phyloP scores from a whole-genome alignment of 805 yeast genomes.

The Metschnikowia proteae region DNA sequence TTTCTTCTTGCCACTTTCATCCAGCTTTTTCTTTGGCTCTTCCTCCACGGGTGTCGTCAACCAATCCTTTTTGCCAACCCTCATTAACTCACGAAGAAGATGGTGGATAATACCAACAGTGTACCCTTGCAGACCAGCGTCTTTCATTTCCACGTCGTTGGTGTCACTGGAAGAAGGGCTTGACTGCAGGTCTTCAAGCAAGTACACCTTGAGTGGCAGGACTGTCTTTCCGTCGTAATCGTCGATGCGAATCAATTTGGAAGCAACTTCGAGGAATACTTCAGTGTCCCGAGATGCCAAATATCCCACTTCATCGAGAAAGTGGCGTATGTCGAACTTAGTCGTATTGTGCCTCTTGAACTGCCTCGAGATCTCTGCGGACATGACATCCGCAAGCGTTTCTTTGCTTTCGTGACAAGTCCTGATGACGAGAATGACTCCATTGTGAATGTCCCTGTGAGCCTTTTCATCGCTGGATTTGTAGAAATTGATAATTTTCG shows the following conservation, averaged over 20 bases:
- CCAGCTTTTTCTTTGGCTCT: conserved; percentile 1
- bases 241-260: conserved; percentile 40
- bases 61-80: conserved; percentile 38
- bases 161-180: background rate
- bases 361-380: conserved; percentile 46
- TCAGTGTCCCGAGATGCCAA: conserved; percentile 48
- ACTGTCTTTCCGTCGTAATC: conserved; percentile 38
- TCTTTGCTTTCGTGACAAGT: conserved; percentile 64
- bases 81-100: conserved; percentile 63
- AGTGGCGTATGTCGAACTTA: conserved; percentile 30
- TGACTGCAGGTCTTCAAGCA: conserved; percentile 7
- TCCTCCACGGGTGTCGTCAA: conserved; percentile 21
- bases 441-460: conserved; percentile 11
- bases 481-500: conserved; percentile 32
- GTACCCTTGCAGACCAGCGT: conserved; percentile 15
- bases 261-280: conserved; percentile 43
- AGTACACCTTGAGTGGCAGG: conserved; percentile 21
- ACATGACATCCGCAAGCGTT: conserved; percentile 46
- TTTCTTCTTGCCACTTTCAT: conserved; percentile 1
- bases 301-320: conserved; percentile 47
- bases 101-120: conserved; percentile 60
- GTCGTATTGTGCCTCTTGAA: conserved; percentile 7
- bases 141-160: conserved; percentile 30
- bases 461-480: conserved; percentile 20
- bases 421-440: conserved; percentile 55